Percentiles rank a stretch among this genome's conserved stretches.
phyloP scores from a whole-genome alignment of 1,284 basidiomycete genomes.

The Porogramme epimiltina region DNA sequence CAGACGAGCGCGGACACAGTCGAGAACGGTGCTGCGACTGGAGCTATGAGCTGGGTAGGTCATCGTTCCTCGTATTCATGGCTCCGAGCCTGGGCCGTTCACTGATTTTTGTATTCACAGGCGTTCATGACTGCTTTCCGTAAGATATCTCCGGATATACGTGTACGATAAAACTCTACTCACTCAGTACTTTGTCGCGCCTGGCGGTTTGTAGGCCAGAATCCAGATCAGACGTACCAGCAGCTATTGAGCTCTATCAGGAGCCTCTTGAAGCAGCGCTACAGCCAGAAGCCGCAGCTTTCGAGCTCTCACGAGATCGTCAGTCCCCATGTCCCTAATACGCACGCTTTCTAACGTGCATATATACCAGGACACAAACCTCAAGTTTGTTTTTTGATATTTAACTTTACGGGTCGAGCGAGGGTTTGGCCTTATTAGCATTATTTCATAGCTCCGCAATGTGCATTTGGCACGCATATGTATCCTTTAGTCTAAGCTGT shows the following conservation, averaged over 20 bases:
- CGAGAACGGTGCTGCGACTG: constrained; percentile 81
- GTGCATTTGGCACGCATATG: too few relatives aligned
- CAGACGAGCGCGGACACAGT: constrained; percentile 91
- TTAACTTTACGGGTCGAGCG: too few relatives aligned
- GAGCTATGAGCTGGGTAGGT: constrained; percentile 82
- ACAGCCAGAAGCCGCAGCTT: constrained; percentile 80
- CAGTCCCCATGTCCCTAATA: neutral
- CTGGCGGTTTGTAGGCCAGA: constrained; percentile 40
- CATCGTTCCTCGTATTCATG: neutral
- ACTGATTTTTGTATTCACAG: constrained; percentile 39
- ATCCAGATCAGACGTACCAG: constrained; percentile 74
- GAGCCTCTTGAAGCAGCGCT: constrained; percentile 62
- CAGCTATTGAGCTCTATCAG: constrained; percentile 72
- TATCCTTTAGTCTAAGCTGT: too few relatives aligned
- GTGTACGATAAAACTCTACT: too few relatives aligned
- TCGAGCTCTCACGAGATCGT: constrained; percentile 76
- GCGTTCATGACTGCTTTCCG: constrained; percentile 68
- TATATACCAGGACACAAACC: neutral
- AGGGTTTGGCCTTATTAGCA: too few relatives aligned
- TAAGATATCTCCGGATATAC: constrained; percentile 28
- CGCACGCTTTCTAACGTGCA: neutral
- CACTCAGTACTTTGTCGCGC: neutral
- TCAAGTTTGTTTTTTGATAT: neutral
- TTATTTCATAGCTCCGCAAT: too few relatives aligned
- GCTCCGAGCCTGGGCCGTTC: neutral